These are phyloP conservation scores for Hypoxylon sp. DNA, from an alignment of 2,329 filamentous ascomycete genomes.

Conservation along the genomic window DNA sequence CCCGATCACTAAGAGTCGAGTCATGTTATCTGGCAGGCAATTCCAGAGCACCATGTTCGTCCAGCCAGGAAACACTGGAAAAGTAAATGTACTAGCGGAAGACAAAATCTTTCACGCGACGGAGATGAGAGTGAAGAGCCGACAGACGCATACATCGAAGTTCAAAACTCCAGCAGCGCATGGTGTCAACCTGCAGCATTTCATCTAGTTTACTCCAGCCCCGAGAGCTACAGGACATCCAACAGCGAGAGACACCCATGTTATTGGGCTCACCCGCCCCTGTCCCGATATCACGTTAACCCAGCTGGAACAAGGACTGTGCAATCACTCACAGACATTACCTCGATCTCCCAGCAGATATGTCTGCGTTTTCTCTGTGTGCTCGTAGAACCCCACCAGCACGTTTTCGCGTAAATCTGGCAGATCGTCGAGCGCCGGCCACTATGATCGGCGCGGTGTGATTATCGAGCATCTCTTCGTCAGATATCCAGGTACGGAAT, in stretches of 20 bases:
- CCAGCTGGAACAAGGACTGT: not conserved
- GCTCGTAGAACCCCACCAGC: slow-evolving; percentile 22
- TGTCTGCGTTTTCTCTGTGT: slow-evolving; percentile 20
- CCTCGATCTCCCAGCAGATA: slow-evolving; percentile 24
- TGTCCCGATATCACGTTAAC: not conserved
- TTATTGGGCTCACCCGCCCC: not conserved
- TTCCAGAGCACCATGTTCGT: slow-evolving; percentile 3
- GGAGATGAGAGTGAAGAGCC: not conserved
- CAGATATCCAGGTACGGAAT: too few relatives aligned
- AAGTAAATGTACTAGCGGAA: not conserved
- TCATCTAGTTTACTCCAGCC: too few relatives aligned
- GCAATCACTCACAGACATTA: slow-evolving; percentile 25
- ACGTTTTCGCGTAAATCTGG: slow-evolving; percentile 22
- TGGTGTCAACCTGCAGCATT: not conserved
- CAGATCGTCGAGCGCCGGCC: slow-evolving; percentile 20
- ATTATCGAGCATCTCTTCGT: too few relatives aligned
- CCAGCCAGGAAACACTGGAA: slow-evolving; percentile 11
- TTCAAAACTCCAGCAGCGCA: not conserved
- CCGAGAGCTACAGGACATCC: not conserved
- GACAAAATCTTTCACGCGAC: not conserved
- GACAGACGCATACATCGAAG: not conserved
- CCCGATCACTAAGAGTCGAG: not conserved
- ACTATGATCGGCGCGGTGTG: too few relatives aligned
- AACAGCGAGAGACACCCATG: not conserved
- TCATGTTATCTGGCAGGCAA: slow-evolving; percentile 8